Evolutionary conservation across 495 filamentous ascomycete species (phyloP).

Genomic region (Emericellopsis terricola): DNA sequence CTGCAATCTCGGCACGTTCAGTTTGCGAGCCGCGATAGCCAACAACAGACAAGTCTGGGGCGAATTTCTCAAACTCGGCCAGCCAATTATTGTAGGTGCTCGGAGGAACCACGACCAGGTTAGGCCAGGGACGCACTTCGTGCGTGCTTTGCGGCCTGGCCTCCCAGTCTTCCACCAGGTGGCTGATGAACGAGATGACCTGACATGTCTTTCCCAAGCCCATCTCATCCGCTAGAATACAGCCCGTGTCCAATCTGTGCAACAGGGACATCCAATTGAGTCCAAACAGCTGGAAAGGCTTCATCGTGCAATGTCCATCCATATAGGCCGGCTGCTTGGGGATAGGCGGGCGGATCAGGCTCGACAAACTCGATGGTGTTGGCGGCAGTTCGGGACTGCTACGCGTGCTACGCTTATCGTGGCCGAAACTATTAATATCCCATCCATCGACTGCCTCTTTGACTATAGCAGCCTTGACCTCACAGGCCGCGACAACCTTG

Average conservation of each 20-base stretch:
- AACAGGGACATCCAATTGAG: constrained; percentile 84
- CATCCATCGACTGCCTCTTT: constrained; percentile 53
- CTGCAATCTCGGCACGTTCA: constrained; percentile 45
- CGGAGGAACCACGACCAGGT: constrained; percentile 76
- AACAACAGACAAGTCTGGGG: constrained; percentile 52
- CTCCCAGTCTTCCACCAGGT: constrained; percentile 42
- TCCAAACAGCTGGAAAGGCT: constrained; percentile 86
- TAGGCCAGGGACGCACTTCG: constrained; percentile 42
- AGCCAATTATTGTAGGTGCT: constrained; percentile 95
- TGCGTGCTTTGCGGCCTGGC: background rate
- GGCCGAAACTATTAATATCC: constrained; percentile 58
- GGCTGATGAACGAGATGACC: constrained; percentile 80
- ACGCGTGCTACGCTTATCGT: constrained; percentile 7
- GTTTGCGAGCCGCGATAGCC: constrained; percentile 63
- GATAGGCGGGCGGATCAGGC: constrained; percentile 12
- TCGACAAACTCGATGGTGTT: constrained; percentile 12
- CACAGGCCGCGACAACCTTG: constrained; percentile 53
- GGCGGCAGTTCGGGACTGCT: constrained; percentile 8
- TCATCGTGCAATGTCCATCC: constrained; percentile 50
- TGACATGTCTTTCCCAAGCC: constrained; percentile 95
- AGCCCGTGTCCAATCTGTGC: constrained; percentile 56
- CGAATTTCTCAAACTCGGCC: constrained; percentile 76
- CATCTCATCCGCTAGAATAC: constrained; percentile 96
- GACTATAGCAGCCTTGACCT: constrained; percentile 48
- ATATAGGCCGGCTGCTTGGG: constrained; percentile 60